A percentile compares a stretch with the other conserved stretches of the same genome.
These are phyloP conservation scores for Verticillium tricorpus DNA, from an alignment of 2,329 filamentous ascomycete genomes.

Conservation along the genomic window DNA sequence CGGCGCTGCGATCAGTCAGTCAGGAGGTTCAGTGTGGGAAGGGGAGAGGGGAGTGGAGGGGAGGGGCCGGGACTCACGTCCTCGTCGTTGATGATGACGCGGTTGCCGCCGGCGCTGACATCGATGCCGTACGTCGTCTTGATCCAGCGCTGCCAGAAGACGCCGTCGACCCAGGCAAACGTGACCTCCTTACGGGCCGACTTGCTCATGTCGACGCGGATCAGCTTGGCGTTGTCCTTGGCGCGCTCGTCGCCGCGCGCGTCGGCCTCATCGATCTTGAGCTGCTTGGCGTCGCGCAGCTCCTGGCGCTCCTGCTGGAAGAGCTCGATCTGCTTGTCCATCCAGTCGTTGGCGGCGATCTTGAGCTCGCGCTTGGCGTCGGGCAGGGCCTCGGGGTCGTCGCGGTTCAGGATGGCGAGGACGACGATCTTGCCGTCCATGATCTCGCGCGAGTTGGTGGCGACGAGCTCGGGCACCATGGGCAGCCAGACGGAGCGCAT, in stretches of 20 bases:
- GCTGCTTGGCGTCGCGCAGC: constrained; percentile 87
- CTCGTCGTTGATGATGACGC: constrained; percentile 95
- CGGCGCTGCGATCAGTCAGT: constrained; percentile 62
- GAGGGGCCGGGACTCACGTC: constrained; percentile 60
- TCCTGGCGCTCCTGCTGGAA: constrained; percentile 94
- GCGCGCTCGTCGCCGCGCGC: constrained; percentile 88
- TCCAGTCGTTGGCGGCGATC: constrained; percentile 93
- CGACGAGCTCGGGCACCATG: constrained; percentile 89
- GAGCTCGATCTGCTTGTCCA: constrained; percentile 88
- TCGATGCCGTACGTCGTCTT: constrained; percentile 92
- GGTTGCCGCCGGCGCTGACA: constrained; percentile 80
- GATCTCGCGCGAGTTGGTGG: constrained; percentile 86
- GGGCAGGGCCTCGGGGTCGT: constrained; percentile 73
- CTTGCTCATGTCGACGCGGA: constrained; percentile 86
- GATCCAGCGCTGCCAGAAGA: constrained; percentile 98
- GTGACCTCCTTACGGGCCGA: constrained; percentile 82
- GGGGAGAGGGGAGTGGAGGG: not conserved
- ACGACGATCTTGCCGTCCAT: constrained; percentile 97
- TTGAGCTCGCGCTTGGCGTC: constrained; percentile 85
- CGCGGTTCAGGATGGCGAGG: constrained; percentile 78
- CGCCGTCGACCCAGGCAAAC: constrained; percentile 96
- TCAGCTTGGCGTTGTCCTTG: constrained; percentile 80
- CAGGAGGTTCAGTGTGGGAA: not conserved
- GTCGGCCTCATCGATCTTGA: constrained; percentile 93
- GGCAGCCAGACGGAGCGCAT: constrained; percentile 97